Evolutionary conservation across 805 yeast species (phyloP).

Genomic region (Torulaspora indica): DNA sequence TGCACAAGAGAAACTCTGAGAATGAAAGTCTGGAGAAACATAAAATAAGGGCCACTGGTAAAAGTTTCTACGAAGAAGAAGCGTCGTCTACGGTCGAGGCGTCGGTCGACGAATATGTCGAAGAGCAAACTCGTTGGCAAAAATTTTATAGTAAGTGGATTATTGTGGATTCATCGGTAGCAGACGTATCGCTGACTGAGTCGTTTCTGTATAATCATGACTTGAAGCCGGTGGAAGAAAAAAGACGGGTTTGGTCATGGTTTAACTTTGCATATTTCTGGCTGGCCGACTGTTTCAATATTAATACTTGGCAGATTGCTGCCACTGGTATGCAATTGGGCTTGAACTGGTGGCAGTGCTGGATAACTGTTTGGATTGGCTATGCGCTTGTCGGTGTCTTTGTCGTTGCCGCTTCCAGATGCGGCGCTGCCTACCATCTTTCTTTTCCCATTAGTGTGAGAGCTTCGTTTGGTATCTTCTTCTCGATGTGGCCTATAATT

Average conservation of each 20-base stretch:
- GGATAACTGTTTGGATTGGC: constrained; percentile 87
- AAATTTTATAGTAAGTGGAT: constrained; percentile 24
- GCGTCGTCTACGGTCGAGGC: constrained; percentile 7
- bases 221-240: constrained; percentile 69
- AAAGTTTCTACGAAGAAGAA: constrained; percentile 4
- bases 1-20: constrained; percentile 1
- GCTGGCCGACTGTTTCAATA: constrained; percentile 86
- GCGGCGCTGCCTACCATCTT: constrained; percentile 76
- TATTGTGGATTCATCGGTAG: constrained; percentile 26
- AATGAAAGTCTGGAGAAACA: constrained; percentile 7
- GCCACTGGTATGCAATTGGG: constrained; percentile 77
- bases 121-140: constrained; percentile 19
- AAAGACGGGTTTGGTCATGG: constrained; percentile 82
- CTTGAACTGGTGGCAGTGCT: constrained; percentile 85
- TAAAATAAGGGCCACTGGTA: constrained; percentile 6
- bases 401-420: constrained; percentile 65
- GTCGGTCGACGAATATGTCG: constrained; percentile 7
- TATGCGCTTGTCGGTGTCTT: constrained; percentile 65
- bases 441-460: constrained; percentile 81
- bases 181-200: constrained; percentile 50
- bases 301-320: constrained; percentile 89
- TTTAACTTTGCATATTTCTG: constrained; percentile 73
- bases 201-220: constrained; percentile 70
- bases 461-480: constrained; percentile 81
- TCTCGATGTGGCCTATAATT: constrained; percentile 81